Evolutionary conservation across 2,329 filamentous ascomycete genomes (phyloP), one percentile per base, ranked within the genome.

Genomic region (Coleophoma crateriformis): DNA sequence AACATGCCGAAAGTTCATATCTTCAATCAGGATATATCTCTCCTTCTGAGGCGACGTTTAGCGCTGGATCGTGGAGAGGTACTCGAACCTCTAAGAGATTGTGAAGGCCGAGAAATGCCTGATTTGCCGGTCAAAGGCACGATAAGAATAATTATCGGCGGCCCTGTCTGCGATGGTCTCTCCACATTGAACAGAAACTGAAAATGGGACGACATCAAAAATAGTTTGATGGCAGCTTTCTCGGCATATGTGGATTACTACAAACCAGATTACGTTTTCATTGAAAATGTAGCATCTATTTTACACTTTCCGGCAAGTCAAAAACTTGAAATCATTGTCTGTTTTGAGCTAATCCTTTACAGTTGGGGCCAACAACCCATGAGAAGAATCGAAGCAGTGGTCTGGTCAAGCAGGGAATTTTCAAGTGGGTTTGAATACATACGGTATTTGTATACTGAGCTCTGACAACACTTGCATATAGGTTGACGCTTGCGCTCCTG

Each of bases 261-360:
- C 37, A 44, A 47, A 15, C 60, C 60, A 2, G 52, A 52, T 19
- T 61, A 62, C 33, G 54, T 57, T 27, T 49, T 61, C 1, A 33
- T 63, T 3, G 59, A 62, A 27, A 63, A 63, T 50, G 61, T 61
- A 13, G 14, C 11, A 15, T 54, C 46, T 1, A 7, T 60, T 2
- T 33, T 55, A 2, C 2, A 38, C 6, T 49, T 54, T 38, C 38
- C 33, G 13, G 54, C 53, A 43, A 45, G 45, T 45, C 12, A n/a
- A 7, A 15, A 32, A 12, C 27, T 7, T 42, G 15, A 3, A 12
- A 17, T 8, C 19, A 32, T 15, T 49, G 43, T 27, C 3, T 27
- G 27, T 27, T 27, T 27, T 27, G 27, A 27, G 27, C 27, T 27
- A 27, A 27, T 27, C 2, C 5, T 27, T 27, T 27, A 27, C 8